Evolutionary conservation across 1,284 basidiomycete genomes (phyloP).

Genomic region (Gastroboletus turbinatus): DNA sequence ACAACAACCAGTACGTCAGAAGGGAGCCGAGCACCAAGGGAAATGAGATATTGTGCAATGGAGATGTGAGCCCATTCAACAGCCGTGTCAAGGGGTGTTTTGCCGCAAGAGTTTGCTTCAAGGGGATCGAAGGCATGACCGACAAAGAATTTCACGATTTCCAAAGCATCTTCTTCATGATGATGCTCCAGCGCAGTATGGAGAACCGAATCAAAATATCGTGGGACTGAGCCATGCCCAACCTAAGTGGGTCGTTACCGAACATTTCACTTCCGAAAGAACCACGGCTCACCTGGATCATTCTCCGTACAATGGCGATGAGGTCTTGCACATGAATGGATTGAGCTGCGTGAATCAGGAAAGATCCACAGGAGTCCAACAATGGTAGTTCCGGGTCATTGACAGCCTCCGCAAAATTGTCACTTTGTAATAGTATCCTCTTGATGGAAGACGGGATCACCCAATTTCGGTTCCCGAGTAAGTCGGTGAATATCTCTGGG

Average conservation of each 20-base stretch:
- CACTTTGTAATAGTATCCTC: not conserved
- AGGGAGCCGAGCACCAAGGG: not conserved
- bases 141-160: not conserved
- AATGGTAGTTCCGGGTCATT: not conserved
- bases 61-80: not conserved
- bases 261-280: not conserved
- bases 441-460: not conserved
- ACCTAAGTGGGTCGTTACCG: not conserved
- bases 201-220: not conserved
- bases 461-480: rapidly evolving
- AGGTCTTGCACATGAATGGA: not conserved
- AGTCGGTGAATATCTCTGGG: not conserved
- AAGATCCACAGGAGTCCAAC: not conserved
- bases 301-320: not conserved
- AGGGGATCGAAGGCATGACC: too few relatives aligned
- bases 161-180: not conserved
- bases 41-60: not conserved
- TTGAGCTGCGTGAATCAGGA: not conserved
- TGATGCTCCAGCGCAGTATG: not conserved
- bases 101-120: too few relatives aligned
- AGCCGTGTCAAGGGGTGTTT: too few relatives aligned
- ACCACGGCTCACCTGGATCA: not conserved
- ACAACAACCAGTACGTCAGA: not conserved
- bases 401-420: not conserved
- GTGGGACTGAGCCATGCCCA: not conserved